phyloP scores from a whole-genome alignment of 75 land plant genomes.

The Pinus taeda region DNA sequence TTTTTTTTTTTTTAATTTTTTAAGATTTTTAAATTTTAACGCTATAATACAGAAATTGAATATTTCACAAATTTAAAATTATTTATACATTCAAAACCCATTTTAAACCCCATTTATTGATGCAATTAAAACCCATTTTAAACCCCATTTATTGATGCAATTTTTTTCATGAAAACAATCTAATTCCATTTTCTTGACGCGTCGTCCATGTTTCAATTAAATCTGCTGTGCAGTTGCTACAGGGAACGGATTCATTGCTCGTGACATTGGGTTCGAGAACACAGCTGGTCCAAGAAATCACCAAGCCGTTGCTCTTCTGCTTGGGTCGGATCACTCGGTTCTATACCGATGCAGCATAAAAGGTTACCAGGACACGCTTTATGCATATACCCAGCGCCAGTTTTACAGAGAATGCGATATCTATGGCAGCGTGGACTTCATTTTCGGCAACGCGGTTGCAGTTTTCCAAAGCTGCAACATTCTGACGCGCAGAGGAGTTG shows the following conservation, averaged over 20 bases:
- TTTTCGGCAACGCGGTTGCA: constrained; percentile 30
- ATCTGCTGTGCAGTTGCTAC: constrained; percentile 10
- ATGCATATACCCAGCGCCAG: constrained; percentile 30
- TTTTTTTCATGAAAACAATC: no score
- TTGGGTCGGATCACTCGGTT: constrained; percentile 22
- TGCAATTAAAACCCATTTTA: no score
- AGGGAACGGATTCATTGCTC: constrained; percentile 31
- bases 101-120: no score
- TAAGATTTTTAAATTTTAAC: no score
- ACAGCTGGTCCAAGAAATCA: constrained; percentile 31
- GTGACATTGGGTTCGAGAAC: constrained; percentile 30
- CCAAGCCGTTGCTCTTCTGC: constrained; percentile 32
- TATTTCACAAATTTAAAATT: no score
- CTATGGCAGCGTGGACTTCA: constrained; percentile 34
- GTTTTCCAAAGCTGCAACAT: constrained; percentile 37
- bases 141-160: no score
- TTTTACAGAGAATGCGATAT: constrained; percentile 37
- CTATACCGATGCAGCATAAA: constrained; percentile 28
- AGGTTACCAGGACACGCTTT: constrained; percentile 36
- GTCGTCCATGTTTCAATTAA: neutral
- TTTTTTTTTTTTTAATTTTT: no score
- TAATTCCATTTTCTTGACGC: neutral
- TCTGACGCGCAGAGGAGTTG: neutral
- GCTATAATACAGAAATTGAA: no score
- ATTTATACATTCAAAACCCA: no score